Percentiles rank a stretch among this genome's conserved stretches.
Evolutionary conservation across 2,329 filamentous ascomycete genomes (phyloP).

Genomic region (Karstenula rhodostoma): DNA sequence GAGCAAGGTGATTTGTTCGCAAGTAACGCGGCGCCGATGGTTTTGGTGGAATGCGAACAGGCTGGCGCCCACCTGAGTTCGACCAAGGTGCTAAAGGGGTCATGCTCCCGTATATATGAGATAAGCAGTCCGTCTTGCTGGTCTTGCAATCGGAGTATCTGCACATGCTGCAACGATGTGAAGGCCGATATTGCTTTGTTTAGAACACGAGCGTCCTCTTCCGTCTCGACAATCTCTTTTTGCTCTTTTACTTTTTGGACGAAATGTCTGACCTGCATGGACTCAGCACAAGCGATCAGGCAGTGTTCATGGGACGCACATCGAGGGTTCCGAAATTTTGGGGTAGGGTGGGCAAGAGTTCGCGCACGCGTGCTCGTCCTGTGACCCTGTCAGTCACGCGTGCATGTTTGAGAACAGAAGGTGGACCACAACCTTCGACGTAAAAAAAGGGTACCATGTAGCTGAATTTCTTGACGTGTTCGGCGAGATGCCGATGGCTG

Average conservation of each 20-base stretch:
- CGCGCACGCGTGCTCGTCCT: constrained; percentile 52
- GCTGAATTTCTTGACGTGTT: constrained; percentile 66
- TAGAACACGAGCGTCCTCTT: constrained; percentile 62
- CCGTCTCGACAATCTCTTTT: constrained; percentile 58
- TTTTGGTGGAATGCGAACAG: constrained; percentile 68
- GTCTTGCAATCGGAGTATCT: constrained; percentile 69
- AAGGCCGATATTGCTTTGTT: constrained; percentile 66
- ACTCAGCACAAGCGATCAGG: constrained; percentile 5
- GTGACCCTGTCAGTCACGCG: constrained; percentile 32
- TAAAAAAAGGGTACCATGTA: constrained; percentile 69
- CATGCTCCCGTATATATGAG: constrained; percentile 59
- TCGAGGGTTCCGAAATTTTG: constrained; percentile 48
- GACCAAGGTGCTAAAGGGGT: constrained; percentile 56
- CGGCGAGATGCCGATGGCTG: constrained; percentile 58
- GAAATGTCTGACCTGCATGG: constrained; percentile 47
- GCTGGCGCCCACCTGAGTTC: constrained; percentile 69
- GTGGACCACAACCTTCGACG: constrained; percentile 55
- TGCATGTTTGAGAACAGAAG: constrained; percentile 23
- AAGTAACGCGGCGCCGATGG: constrained; percentile 65
- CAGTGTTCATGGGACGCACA: constrained; percentile 8
- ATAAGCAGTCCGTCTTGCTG: constrained; percentile 64
- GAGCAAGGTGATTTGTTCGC: constrained; percentile 64
- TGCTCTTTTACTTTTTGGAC: constrained; percentile 60
- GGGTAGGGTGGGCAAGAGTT: constrained; percentile 48
- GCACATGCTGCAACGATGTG: constrained; percentile 68